phyloP scores from a whole-genome alignment of 352 stramenopile genomes.

The Pythium coloratum region DNA sequence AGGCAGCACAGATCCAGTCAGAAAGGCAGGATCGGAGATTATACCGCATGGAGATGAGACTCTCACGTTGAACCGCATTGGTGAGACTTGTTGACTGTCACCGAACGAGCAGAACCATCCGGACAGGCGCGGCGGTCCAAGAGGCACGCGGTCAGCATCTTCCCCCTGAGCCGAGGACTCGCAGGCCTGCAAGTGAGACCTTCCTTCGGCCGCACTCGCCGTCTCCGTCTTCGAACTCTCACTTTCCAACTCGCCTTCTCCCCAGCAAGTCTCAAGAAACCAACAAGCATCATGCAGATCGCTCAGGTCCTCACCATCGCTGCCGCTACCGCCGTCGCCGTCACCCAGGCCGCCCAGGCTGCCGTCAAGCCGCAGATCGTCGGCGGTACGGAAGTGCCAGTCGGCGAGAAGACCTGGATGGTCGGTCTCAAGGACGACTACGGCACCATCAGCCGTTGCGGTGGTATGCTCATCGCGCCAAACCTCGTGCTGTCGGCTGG shows the following conservation, averaged over 20 bases:
- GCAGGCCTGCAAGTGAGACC: no score
- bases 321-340: slow-evolving; percentile 1
- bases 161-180: no score
- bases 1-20: no score
- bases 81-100: no score
- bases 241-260: background rate
- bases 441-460: slow-evolving; percentile 17
- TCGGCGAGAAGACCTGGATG: slow-evolving; percentile 25
- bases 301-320: slow-evolving; percentile 3
- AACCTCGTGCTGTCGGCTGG: slow-evolving; percentile 26
- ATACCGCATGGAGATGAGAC: no score
- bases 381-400: slow-evolving; percentile 20
- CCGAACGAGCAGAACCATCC: no score
- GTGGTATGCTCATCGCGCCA: slow-evolving; percentile 31
- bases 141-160: no score
- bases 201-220: no score
- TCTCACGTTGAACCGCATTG: no score
- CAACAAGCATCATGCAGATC: slow-evolving; percentile 8
- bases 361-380: slow-evolving; percentile 18
- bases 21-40: no score
- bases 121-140: no score
- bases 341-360: background rate
- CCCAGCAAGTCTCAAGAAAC: background rate
- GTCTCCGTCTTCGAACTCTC: no score
- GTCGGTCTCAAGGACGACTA: slow-evolving; percentile 15